Conservation (phyloP, 495 filamentous ascomycete species). For the Aspergillus diversus region DNA sequence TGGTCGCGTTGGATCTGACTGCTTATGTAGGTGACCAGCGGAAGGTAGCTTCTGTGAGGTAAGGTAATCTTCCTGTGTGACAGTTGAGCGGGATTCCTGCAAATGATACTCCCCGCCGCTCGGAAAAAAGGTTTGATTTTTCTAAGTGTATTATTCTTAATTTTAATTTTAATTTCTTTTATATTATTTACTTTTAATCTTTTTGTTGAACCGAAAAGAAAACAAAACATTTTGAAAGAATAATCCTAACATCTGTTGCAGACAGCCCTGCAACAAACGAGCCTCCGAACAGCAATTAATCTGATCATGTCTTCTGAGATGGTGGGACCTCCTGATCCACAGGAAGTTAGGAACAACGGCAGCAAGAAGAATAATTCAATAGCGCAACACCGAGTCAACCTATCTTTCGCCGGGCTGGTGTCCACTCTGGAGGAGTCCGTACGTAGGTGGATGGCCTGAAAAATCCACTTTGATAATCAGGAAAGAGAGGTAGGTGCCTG, state of each 20-base stretch:
- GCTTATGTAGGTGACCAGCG: not conserved
- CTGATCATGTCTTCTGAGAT: too few species aligned
- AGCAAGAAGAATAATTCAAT: too few species aligned
- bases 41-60: constrained; percentile 10
- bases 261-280: too few species aligned
- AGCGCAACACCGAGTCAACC: not conserved
- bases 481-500: not conserved
- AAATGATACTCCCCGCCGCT: constrained; percentile 1
- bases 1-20: constrained; percentile 1
- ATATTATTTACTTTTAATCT: too few species aligned
- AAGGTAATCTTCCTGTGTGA: constrained; percentile 2
- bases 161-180: not conserved
- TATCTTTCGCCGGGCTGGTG: not conserved
- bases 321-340: not conserved
- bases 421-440: not conserved
- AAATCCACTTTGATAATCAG: not conserved
- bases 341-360: too few species aligned
- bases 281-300: too few species aligned
- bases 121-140: not conserved
- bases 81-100: not conserved
- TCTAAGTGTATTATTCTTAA: not conserved
- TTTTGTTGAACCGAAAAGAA: too few species aligned
- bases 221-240: too few species aligned
- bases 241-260: too few species aligned
- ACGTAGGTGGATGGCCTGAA: constrained; percentile 3